Conservation (phyloP, 768 basidiomycete species). For the Collybiopsis confluens region DNA sequence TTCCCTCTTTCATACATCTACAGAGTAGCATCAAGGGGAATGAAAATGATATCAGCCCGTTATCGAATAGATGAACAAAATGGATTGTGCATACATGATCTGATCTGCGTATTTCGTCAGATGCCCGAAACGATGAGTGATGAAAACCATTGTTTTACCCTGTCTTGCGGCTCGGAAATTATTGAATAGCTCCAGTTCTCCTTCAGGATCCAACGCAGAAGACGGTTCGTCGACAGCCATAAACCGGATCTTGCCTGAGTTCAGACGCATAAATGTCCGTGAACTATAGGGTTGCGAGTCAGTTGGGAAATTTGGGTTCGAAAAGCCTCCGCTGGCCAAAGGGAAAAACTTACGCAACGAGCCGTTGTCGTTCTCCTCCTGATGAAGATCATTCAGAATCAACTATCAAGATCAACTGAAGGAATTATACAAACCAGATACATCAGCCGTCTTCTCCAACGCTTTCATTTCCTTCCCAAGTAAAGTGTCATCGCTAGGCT, state of each 20-base stretch:
- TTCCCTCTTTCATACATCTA: constrained; percentile 42
- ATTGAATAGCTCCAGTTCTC: constrained; percentile 44
- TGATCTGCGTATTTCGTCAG: constrained; percentile 46
- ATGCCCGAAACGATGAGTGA: constrained; percentile 52
- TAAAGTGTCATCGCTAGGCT: constrained; percentile 13
- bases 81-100: constrained; percentile 38
- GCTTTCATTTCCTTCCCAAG: constrained; percentile 20
- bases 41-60: no score
- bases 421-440: neutral
- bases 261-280: constrained; percentile 41
- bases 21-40: neutral
- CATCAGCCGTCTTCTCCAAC: constrained; percentile 24
- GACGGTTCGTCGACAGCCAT: constrained; percentile 58
- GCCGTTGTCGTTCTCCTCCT: constrained; percentile 45
- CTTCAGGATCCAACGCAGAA: constrained; percentile 51
- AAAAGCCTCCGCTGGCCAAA: neutral
- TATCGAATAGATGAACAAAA: neutral
- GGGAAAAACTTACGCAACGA: constrained; percentile 39
- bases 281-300: no score
- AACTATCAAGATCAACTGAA: neutral
- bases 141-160: constrained; percentile 53
- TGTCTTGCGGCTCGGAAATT: constrained; percentile 30
- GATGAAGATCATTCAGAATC: constrained; percentile 18
- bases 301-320: neutral
- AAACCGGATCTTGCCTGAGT: constrained; percentile 36